A percentile compares a stretch with the other conserved stretches of the same genome.
phyloP scores from a whole-genome alignment of 768 basidiomycete species.

The Neoboletus subvelutipes region DNA sequence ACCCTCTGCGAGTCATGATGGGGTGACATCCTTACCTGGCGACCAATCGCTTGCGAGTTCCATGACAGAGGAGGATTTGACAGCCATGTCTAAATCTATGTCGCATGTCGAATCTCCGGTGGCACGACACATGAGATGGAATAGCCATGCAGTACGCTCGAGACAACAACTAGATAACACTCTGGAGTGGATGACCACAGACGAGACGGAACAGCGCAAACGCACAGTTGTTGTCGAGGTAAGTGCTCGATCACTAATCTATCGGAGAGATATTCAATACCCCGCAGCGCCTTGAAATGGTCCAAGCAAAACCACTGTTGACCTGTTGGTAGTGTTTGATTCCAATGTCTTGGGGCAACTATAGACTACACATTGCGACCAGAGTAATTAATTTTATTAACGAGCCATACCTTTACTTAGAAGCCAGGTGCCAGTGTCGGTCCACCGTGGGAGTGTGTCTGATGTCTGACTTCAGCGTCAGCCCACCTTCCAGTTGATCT shows the following conservation, averaged over 20 bases:
- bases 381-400: neutral
- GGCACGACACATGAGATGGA: conserved; percentile 38
- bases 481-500: neutral
- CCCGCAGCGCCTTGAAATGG: conserved; percentile 67
- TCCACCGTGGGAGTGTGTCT: conserved; percentile 4
- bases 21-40: conserved; percentile 55
- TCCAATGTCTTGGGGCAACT: neutral
- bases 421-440: neutral
- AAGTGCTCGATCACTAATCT: conserved; percentile 14
- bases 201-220: conserved; percentile 43
- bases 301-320: conserved; percentile 66
- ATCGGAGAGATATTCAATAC: conserved; percentile 1
- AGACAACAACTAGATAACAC: conserved; percentile 33
- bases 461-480: too few relatives aligned
- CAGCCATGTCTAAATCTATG: conserved; percentile 73
- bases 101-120: conserved; percentile 61
- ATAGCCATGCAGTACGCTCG: conserved; percentile 28
- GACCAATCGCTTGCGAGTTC: conserved; percentile 53
- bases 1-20: conserved; percentile 55
- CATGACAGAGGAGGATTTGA: conserved; percentile 67
- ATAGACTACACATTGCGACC: conserved; percentile 4
- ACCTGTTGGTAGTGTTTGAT: conserved; percentile 59
- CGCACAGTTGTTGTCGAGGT: conserved; percentile 74
- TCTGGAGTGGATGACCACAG: conserved; percentile 48
- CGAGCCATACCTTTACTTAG: neutral